A percentile compares a stretch with the other conserved stretches of the same genome.
Evolutionary conservation across 768 basidiomycete genomes (phyloP).

Genomic region (Phylloporus sp.): DNA sequence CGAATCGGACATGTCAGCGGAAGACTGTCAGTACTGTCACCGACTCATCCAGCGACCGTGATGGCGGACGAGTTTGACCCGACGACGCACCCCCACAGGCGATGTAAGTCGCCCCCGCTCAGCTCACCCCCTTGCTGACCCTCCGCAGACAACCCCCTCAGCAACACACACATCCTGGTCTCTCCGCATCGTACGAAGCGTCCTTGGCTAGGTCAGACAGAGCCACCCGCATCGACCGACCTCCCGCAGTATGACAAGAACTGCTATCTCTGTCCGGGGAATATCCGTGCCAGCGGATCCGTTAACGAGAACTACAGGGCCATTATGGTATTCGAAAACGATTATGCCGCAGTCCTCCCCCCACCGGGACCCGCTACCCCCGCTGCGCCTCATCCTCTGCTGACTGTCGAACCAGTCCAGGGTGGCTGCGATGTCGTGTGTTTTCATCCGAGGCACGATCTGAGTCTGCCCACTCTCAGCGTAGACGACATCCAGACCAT

Average conservation of each 20-base stretch:
- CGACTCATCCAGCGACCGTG: neutral
- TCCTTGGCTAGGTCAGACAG: slow-evolving; percentile 88
- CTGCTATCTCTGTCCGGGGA: slow-evolving; percentile 90
- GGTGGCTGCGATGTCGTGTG: slow-evolving; percentile 87
- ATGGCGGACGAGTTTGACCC: slow-evolving; percentile 49
- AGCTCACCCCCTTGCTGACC: neutral
- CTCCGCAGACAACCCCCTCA: slow-evolving; percentile 72
- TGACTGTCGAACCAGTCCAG: slow-evolving; percentile 62
- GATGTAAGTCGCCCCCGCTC: slow-evolving; percentile 43
- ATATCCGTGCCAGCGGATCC: slow-evolving; percentile 67
- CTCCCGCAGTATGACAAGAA: slow-evolving; percentile 63
- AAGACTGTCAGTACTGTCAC: neutral
- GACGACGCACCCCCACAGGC: slow-evolving; percentile 62
- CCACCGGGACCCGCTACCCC: slow-evolving; percentile 55
- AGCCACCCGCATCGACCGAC: slow-evolving; percentile 49
- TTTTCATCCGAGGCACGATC: slow-evolving; percentile 83
- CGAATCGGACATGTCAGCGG: slow-evolving; percentile 24
- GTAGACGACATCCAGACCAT: slow-evolving; percentile 56
- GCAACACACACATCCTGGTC: slow-evolving; percentile 71
- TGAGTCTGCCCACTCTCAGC: slow-evolving; percentile 70
- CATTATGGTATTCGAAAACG: slow-evolving; percentile 74
- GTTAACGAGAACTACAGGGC: slow-evolving; percentile 64
- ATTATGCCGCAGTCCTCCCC: slow-evolving; percentile 77
- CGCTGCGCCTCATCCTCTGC: slow-evolving; percentile 51
- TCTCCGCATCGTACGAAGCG: slow-evolving; percentile 89